Percentiles rank a stretch among this genome's conserved stretches.
Conservation (phyloP, 2,329 filamentous ascomycete genomes). For the Talaromyces sp. region DNA sequence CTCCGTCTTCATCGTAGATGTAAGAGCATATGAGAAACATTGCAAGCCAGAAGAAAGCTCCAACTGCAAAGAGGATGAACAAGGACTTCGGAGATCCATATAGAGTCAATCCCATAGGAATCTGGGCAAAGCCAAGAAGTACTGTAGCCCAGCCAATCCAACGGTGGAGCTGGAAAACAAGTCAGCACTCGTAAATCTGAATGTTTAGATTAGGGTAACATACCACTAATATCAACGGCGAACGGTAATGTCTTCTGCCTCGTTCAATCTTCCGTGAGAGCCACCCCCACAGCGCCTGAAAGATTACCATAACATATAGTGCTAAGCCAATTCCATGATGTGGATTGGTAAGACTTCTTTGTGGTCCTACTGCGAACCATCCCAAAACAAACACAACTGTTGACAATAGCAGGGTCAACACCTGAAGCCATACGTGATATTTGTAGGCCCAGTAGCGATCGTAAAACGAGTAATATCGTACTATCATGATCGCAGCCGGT, state of each 20-base stretch:
- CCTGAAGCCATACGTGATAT: constrained; percentile 62
- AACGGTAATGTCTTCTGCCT: constrained; percentile 51
- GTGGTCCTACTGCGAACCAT: constrained; percentile 61
- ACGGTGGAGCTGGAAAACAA: constrained; percentile 65
- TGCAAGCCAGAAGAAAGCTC: constrained; percentile 68
- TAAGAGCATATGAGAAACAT: constrained; percentile 79
- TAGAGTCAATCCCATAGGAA: constrained; percentile 82
- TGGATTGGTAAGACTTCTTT: constrained; percentile 60
- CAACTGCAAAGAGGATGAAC: constrained; percentile 82
- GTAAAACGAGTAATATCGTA: constrained; percentile 57
- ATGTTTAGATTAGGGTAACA: constrained; percentile 23
- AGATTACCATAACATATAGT: constrained; percentile 59
- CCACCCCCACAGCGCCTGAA: constrained; percentile 58
- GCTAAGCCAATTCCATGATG: constrained; percentile 66
- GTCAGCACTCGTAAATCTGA: constrained; percentile 3
- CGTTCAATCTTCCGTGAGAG: constrained; percentile 54
- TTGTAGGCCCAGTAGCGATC: constrained; percentile 55
- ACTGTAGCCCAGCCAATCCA: constrained; percentile 79
- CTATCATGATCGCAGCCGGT: constrained; percentile 57
- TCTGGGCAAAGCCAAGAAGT: constrained; percentile 78
- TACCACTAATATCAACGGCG: constrained; percentile 59
- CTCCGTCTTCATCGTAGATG: constrained; percentile 53
- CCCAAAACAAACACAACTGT: constrained; percentile 61
- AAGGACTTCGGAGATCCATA: constrained; percentile 84
- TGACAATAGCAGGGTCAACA: constrained; percentile 57